These are phyloP conservation scores for Suillus americanus DNA, from an alignment of 768 basidiomycete species.

Conservation along the genomic window DNA sequence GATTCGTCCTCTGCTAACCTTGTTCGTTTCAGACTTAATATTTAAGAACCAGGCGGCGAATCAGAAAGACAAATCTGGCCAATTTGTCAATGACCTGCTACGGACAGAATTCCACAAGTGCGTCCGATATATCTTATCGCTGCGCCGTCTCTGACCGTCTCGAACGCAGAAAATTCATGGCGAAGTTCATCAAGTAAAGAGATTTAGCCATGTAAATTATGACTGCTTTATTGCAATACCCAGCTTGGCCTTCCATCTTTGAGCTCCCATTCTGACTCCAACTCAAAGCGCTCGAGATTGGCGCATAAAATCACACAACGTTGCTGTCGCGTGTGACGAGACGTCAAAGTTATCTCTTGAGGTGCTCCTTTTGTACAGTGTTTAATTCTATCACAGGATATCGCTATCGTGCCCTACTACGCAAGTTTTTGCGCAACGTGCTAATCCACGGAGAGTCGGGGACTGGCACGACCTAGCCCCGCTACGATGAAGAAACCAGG, in stretches of 20 bases:
- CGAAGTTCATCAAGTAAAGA: constrained; percentile 74
- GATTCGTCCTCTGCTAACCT: neutral
- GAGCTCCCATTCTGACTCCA: neutral
- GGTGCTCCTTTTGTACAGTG: neutral
- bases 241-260: neutral
- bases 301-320: no score
- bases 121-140: constrained; percentile 29
- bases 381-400: neutral
- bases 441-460: neutral
- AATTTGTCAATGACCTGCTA: constrained; percentile 94
- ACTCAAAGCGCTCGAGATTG: neutral
- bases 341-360: neutral
- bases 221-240: neutral
- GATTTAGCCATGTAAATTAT: neutral
- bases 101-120: constrained; percentile 94
- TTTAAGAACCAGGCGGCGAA: constrained; percentile 97
- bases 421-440: neutral
- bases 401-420: neutral
- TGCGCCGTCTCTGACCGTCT: constrained; percentile 7
- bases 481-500: neutral
- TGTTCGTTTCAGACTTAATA: constrained; percentile 68
- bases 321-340: neutral
- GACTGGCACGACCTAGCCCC: neutral
- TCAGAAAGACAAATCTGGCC: constrained; percentile 59
- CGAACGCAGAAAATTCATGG: constrained; percentile 78